phyloP scores from a whole-genome alignment of 139 green algal genomes.

The Chlamydomonas sp. region DNA sequence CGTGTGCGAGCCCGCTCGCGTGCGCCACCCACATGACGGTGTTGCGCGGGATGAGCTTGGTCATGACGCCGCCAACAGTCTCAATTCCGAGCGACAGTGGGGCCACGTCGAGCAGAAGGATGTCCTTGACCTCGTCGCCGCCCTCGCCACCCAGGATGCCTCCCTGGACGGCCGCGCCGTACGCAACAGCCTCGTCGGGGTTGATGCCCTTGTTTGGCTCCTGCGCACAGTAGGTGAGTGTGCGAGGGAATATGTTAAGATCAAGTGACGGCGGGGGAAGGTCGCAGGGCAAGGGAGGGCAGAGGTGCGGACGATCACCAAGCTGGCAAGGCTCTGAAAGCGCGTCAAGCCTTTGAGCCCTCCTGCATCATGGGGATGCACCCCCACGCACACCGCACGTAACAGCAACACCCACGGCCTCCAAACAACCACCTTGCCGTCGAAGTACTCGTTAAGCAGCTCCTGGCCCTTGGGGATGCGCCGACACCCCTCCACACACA shows the following conservation, averaged over 20 bases:
- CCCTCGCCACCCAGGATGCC: slow-evolving; percentile 42
- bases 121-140: slow-evolving; percentile 30
- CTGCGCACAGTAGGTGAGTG: no score
- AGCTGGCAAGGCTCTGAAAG: no score
- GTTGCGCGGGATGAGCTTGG: slow-evolving; percentile 89
- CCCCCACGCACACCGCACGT: not conserved
- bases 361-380: no score
- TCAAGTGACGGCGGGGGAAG: no score
- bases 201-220: slow-evolving; percentile 93
- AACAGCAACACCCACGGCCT: not conserved
- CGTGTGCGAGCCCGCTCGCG: no score
- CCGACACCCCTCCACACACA: no score
- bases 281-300: no score
- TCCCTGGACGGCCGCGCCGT: slow-evolving; percentile 83
- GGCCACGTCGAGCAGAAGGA: slow-evolving; percentile 38
- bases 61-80: slow-evolving; percentile 88
- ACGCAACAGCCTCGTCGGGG: slow-evolving; percentile 90
- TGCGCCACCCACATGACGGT: no score
- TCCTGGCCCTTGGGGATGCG: slow-evolving; percentile 91
- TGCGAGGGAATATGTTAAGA: no score
- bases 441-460: slow-evolving; percentile 83
- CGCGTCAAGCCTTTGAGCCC: no score
- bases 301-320: no score
- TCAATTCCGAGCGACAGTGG: slow-evolving; percentile 90
- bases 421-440: no score